Evolutionary conservation across 225 moss, liverwort and hornwort species (phyloP).

Genomic region (Polytrichum commune): DNA sequence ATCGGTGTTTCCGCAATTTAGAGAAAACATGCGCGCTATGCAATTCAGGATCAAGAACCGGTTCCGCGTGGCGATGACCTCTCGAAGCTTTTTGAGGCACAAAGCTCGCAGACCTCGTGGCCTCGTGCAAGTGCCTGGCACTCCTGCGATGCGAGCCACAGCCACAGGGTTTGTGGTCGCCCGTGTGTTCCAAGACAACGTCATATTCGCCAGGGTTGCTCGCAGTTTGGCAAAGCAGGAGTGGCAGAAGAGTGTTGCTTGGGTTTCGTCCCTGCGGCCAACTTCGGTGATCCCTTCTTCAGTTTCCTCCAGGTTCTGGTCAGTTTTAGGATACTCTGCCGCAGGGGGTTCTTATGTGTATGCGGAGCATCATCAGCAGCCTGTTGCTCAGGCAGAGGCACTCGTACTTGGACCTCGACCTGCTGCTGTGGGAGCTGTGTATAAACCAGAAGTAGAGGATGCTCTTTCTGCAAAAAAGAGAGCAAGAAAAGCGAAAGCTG

Average conservation of each 20-base stretch:
- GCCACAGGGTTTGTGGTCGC: constrained; percentile 87
- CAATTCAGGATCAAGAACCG: constrained; percentile 64
- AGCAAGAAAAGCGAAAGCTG: constrained; percentile 20
- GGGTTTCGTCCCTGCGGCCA: constrained; percentile 51
- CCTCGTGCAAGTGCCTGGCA: constrained; percentile 35
- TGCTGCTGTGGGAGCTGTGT: constrained; percentile 24
- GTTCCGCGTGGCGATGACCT: constrained; percentile 63
- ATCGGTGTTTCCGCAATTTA: constrained; percentile 44
- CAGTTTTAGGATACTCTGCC: constrained; percentile 42
- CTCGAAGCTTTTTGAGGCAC: constrained; percentile 47
- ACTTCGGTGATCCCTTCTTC: constrained; percentile 28
- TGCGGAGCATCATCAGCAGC: constrained; percentile 25
- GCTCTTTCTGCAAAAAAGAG: constrained; percentile 16
- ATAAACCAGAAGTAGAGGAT: constrained; percentile 27
- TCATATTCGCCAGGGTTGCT: constrained; percentile 71
- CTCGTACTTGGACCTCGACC: constrained; percentile 19
- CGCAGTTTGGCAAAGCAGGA: constrained; percentile 71
- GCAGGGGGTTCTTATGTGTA: constrained; percentile 33
- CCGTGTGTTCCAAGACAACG: constrained; percentile 89
- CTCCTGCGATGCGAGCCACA: constrained; percentile 69
- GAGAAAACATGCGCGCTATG: constrained; percentile 66
- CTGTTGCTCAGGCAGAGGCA: constrained; percentile 46
- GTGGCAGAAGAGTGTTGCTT: constrained; percentile 74
- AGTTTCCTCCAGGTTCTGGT: constrained; percentile 54
- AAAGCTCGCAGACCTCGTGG: constrained; percentile 47